Base-by-base conservation (phyloP, 73 alveolate species). In the Durusdinium trenchii region DNA sequence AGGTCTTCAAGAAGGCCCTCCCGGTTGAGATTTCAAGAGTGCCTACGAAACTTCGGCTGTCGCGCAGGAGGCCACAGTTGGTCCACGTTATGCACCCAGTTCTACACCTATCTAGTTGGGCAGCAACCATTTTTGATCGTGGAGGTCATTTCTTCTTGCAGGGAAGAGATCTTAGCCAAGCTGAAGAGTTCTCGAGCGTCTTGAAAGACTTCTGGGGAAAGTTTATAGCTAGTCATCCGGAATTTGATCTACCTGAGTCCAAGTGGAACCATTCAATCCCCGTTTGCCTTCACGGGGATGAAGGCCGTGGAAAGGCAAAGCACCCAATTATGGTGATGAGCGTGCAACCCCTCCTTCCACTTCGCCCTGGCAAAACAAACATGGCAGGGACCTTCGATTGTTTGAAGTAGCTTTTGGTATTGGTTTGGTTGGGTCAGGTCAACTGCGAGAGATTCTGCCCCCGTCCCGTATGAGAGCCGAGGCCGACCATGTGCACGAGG, bases 401-500 rank as follows among this genome's bases (percentile, higher is more conserved):
- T 14, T 6, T 3, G 26, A 7, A 38, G 5, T 45, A 30, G 36
- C 14, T 6, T 42, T 14, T 43, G 4, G 26, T 45, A 0, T 40
- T 20, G 26, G 20, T 6, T 1, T 2, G 16, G 7, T 10, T 16
- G 54, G 4, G 2, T 38, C 26, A 38, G 42, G n/a, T 6, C 36
- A 35, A 40, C 18, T 7, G 42, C 6, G 38, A 35, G 6, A 12
- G 35, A 12, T 26, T 35, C 62, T 45, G 36, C 12, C 10, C 42
- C 26, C 61, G 4, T 10, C 14, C 23, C 7, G 14, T 7, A 20
- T 46, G 86, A 3, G 32, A 45, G 16, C 92, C 47, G 6, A 86
- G 95, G 95, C 95, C 57, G 26, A 42, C 95, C 30, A 45, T 86
- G 10, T 86, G 95, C 95, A 86, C 57, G 5, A 82, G 95, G 54